phyloP scores from a whole-genome alignment of 257 asterid genomes.

The Solanum lycopersicoides region DNA sequence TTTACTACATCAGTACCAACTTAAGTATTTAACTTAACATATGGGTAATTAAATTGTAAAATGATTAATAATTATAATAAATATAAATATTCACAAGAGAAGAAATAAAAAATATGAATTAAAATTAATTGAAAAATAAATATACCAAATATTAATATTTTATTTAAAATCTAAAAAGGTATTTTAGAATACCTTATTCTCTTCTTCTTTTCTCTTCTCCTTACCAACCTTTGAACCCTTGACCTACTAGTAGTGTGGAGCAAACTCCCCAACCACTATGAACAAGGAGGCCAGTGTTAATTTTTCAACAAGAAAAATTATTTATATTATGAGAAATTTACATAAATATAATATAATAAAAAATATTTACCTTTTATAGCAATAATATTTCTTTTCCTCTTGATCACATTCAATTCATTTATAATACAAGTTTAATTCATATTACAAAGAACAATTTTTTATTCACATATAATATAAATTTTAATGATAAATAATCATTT shows the following conservation, averaged over 20 bases:
- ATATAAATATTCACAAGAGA: background rate
- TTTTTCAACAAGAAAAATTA: fast-evolving
- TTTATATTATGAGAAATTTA: too few species aligned
- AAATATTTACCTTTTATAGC: too few species aligned
- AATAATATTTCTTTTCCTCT: too few species aligned
- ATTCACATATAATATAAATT: too few species aligned
- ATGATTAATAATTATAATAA: background rate
- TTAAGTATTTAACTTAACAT: background rate
- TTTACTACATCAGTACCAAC: background rate
- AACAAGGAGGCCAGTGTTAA: background rate
- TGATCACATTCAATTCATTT: too few species aligned
- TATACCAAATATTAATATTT: too few species aligned
- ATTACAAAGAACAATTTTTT: too few species aligned
- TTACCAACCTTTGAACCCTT: background rate
- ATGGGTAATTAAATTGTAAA: background rate
- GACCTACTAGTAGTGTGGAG: background rate
- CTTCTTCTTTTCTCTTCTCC: background rate
- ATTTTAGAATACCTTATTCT: background rate
- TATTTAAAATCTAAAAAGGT: background rate
- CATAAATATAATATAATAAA: too few species aligned
- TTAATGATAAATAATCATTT: too few species aligned
- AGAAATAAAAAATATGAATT: background rate
- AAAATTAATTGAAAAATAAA: too few species aligned
- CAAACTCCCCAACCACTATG: background rate
- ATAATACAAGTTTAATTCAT: too few species aligned